Conservation (phyloP, 2,329 filamentous ascomycete genomes). For the Stagonosporopsis rhizophila region DNA sequence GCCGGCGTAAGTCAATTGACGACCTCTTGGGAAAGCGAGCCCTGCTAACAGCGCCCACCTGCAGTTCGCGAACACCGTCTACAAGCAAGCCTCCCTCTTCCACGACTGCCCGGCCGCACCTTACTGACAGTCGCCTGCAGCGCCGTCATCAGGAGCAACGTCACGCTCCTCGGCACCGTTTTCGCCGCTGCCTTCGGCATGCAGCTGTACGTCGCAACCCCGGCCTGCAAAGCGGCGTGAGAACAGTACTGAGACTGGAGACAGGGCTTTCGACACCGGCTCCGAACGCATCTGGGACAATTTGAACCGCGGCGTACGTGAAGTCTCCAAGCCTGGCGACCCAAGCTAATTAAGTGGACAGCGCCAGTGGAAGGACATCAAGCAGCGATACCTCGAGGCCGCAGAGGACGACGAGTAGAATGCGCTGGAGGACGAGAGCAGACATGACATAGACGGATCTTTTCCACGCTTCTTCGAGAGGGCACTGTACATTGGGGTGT, state of each 20-base stretch:
- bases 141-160: slow-evolving; percentile 84
- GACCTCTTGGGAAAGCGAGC: not conserved
- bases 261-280: slow-evolving; percentile 79
- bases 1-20: slow-evolving; percentile 60
- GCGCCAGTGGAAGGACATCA: slow-evolving; percentile 99
- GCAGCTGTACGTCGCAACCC: slow-evolving; percentile 75
- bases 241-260: slow-evolving; percentile 30
- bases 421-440: not conserved
- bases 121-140: slow-evolving; percentile 60
- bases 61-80: slow-evolving; percentile 62
- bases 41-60: slow-evolving; percentile 36
- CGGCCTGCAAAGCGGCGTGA: slow-evolving; percentile 4
- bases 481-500: slow-evolving; percentile 47
- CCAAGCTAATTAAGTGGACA: slow-evolving; percentile 52
- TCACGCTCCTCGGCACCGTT: slow-evolving; percentile 83
- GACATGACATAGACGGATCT: slow-evolving; percentile 28
- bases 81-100: slow-evolving; percentile 54
- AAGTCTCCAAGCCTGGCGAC: not conserved
- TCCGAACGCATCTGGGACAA: slow-evolving; percentile 90
- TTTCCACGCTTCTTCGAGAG: slow-evolving; percentile 25
- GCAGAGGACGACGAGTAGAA: slow-evolving; percentile 66
- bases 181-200: slow-evolving; percentile 89
- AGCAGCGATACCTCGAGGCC: slow-evolving; percentile 79
- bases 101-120: slow-evolving; percentile 19
- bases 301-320: slow-evolving; percentile 81